phyloP scores from a whole-genome alignment of 805 yeast genomes.

The Candida boidinii region DNA sequence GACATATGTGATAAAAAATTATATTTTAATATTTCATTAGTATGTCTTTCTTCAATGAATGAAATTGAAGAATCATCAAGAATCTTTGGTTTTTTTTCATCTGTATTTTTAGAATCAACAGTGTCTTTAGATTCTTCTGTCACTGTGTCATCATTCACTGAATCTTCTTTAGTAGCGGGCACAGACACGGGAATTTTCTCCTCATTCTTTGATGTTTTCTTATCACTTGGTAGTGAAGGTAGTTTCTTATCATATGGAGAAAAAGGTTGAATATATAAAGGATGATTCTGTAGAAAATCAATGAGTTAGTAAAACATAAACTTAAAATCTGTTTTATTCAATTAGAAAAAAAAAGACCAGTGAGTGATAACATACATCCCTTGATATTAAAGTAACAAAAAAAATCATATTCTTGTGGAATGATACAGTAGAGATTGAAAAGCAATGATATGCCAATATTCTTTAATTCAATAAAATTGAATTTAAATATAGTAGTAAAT shows the following conservation, averaged over 20 bases:
- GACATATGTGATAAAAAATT: slow-evolving; percentile 74
- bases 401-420: too few relatives aligned
- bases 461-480: too few relatives aligned
- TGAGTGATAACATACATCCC: slow-evolving; percentile 29
- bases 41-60: slow-evolving; percentile 20
- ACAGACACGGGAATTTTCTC: background rate
- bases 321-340: background rate
- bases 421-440: too few relatives aligned
- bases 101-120: slow-evolving; percentile 8
- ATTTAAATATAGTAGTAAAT: too few relatives aligned
- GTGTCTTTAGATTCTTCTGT: slow-evolving; percentile 4
- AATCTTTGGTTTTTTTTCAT: slow-evolving; percentile 1
- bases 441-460: too few relatives aligned
- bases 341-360: background rate
- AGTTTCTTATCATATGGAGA: slow-evolving; percentile 21
- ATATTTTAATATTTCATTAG: slow-evolving; percentile 46
- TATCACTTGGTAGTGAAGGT: background rate
- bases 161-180: too few relatives aligned
- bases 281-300: slow-evolving; percentile 33
- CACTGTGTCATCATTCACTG: background rate
- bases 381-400: slow-evolving; percentile 50
- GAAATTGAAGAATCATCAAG: slow-evolving; percentile 3
- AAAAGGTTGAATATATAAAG: slow-evolving; percentile 52
- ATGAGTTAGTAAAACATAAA: too few relatives aligned
- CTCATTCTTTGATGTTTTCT: background rate